Base-by-base conservation (phyloP, 1,284 basidiomycete genomes). In the Cryptococcus sp. region DNA sequence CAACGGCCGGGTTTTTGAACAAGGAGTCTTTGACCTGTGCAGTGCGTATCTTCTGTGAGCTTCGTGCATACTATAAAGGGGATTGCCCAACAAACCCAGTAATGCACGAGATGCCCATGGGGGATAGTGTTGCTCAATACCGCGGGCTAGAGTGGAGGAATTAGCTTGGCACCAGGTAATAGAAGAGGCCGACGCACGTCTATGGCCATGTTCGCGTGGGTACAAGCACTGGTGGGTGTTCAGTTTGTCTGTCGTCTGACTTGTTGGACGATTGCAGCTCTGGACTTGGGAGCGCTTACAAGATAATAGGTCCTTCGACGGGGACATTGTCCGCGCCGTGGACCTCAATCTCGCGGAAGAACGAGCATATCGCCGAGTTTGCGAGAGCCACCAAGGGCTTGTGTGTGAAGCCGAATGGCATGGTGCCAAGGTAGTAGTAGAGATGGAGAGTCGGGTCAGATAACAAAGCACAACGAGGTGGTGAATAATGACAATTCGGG, bases 191-290 rank as follows among this genome's bases (percentile, higher is more conserved):
- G 16, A 80, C 87, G 72, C 75, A 93, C 91, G 88, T 93, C 91
- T 36, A 94, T 82, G 80, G 91, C 91, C 90, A 93, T 93, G 52
- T 92, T 93, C 68, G 90, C 86, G 73, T 93, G 91, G 6, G 89
- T 91, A 53, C 88, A 88, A 20, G 88, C 85, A 56, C 90, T 91
- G 68, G 24, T 33, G 4, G 28, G 28, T 5, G 4, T 4, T 33
- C 9, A 33, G 28, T 33, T 33, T 9, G 50, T 20, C 54, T 49
- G 21, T 44, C 12, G n/a, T 8, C 16, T 35, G 15, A n/a, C n/a
- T n/a, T n/a, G n/a, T n/a, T n/a, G 12, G 13, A 20, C 21, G 13
- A 15, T 15, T 15, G 13, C 12, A 46, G 12, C 44, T 15, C 15
- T 46, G 15, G 11, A 15, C 23, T 24, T 46, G 16, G 16, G 15